phyloP scores from a whole-genome alignment of 169 alveolate species.

The Plasmodium inui region DNA sequence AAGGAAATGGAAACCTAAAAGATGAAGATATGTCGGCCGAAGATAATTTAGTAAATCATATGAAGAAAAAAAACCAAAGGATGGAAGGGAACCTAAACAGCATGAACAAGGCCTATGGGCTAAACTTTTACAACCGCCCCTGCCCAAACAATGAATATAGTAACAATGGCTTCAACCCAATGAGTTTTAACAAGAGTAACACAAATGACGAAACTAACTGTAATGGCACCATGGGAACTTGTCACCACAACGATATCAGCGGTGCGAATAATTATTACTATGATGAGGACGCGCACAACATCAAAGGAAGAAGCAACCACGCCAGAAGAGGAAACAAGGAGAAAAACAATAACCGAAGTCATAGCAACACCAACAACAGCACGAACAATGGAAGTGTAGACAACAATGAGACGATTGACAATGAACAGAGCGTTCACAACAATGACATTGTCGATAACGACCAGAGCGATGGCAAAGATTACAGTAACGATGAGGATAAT shows the following conservation, averaged over 20 bases:
- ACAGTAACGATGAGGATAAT: not conserved
- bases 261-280: slow-evolving; percentile 3
- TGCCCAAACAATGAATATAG: slow-evolving; percentile 4
- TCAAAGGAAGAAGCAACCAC: not conserved
- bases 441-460: not conserved
- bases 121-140: not conserved
- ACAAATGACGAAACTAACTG: not conserved
- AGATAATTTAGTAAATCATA: not conserved
- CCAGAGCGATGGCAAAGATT: not conserved
- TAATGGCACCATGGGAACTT: not conserved
- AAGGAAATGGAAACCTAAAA: slow-evolving; percentile 1
- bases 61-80: not conserved
- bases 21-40: not conserved
- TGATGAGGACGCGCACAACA: not conserved
- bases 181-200: not conserved
- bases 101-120: not conserved
- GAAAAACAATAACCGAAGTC: slow-evolving; percentile 5
- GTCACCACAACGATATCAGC: not conserved
- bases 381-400: slow-evolving; percentile 23
- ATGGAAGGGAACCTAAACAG: slow-evolving; percentile 3
- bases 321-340: not conserved
- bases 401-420: slow-evolving; percentile 7
- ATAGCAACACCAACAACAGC: slow-evolving; percentile 11
- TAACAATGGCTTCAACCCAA: not conserved
- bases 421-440: not conserved